Evolutionary conservation across 768 basidiomycete species (phyloP).

Genomic region (Suillus lakei): DNA sequence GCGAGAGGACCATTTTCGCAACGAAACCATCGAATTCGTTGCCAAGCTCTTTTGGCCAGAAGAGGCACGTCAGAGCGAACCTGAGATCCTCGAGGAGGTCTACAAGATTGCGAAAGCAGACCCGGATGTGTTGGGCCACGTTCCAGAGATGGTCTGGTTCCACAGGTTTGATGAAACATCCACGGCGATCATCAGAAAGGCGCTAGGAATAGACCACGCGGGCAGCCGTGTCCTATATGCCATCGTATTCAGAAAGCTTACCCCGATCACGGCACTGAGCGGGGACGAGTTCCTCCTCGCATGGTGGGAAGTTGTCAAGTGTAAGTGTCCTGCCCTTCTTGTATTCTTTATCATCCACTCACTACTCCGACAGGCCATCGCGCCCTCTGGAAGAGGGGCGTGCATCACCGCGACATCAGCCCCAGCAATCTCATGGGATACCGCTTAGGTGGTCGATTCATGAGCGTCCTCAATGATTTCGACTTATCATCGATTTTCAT

Average conservation of each 20-base stretch:
- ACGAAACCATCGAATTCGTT: not conserved
- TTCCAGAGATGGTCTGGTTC: slow-evolving; percentile 2
- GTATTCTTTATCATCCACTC: not conserved
- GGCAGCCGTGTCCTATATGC: not conserved
- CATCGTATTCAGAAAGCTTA: not conserved
- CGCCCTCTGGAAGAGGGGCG: not conserved
- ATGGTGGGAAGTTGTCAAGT: not conserved
- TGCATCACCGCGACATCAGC: not conserved
- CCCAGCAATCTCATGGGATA: not conserved
- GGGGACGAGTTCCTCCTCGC: no score
- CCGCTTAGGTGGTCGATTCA: not conserved
- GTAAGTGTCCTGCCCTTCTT: no score
- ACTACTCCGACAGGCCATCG: not conserved
- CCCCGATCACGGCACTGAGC: not conserved
- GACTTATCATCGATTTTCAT: not conserved
- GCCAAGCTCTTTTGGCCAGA: slow-evolving; percentile 9
- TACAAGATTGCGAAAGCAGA: not conserved
- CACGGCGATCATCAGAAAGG: not conserved
- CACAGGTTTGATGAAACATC: not conserved
- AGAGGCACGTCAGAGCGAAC: not conserved
- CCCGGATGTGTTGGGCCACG: not conserved
- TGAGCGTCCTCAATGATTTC: not conserved
- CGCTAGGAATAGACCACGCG: not conserved
- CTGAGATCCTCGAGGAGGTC: not conserved
- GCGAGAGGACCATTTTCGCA: not conserved